Evolutionary conservation across 2,329 filamentous ascomycete genomes (phyloP), one percentile per base, ranked within the genome.

Genomic region (Aspergillus awamori): DNA sequence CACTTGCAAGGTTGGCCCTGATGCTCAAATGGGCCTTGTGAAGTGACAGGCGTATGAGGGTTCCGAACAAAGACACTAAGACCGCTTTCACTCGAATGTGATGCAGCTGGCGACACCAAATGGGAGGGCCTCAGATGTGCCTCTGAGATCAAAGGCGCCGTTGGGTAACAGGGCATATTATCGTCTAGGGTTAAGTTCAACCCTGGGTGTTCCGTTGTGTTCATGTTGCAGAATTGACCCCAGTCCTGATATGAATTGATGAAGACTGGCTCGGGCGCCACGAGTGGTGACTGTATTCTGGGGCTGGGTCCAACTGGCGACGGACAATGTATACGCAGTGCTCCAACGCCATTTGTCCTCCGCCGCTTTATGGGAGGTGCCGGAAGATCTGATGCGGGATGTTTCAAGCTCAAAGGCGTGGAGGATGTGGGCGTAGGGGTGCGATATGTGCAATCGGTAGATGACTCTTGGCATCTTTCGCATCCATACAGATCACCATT

Each of bases 401-500:
- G 38, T 47, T 56, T 26, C 28, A 28, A 55, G 22, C 53, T 30
- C 26, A 39, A 43, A 8, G 39, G 53, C 13, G 38, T 8, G 22
- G 24, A 22, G 15, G 41, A 15, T 11, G 10, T 5, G 20, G 20
- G 41, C 17, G 41, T 22, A 13, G 53, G 39, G 17, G 53, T 30
- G 10, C 24, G 53, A 26, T 56, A 56, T n/a, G 53, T 56, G 39
- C 53, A 56, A 8, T 38, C 20, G n/a, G 24, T 33, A 4, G 41
- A 45, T 36, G 24, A 47, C 10, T 38, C 53, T 56, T 43, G 53
- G 30, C 53, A 56, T 22, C 53, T 26, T 30, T 45, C 38, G 24
- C 53, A 56, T 24, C 53, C 53, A 24, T 56, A 56, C 11, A 41
- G 53, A 24, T 56, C 53, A 5, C 53, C 53, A 30, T 43, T 56